Evolutionary conservation across 306 rosid genomes (phyloP).

Genomic region (Vigna reflexopilosa): DNA sequence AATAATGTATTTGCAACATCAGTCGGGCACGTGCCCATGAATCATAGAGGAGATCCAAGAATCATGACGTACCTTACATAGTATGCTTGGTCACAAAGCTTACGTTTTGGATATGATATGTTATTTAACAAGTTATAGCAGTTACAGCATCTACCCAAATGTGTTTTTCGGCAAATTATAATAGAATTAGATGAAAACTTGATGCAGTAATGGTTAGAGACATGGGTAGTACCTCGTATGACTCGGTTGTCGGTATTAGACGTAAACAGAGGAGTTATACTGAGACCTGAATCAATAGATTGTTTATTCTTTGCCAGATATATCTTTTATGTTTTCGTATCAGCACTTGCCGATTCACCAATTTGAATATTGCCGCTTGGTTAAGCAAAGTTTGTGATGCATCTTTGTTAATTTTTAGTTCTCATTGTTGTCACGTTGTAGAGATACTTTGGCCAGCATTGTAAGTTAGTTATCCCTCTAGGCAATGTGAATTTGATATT

Average conservation of each 20-base stretch:
- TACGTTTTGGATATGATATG: not conserved
- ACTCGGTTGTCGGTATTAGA: slow-evolving; percentile 13
- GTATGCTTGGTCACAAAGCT: too few relatives aligned
- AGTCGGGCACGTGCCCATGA: not conserved
- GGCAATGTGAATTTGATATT: not conserved
- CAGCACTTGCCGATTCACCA: slow-evolving; percentile 57
- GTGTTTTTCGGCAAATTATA: too few relatives aligned
- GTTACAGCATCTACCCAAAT: not conserved
- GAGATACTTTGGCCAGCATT: slow-evolving; percentile 44
- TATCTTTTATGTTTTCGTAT: slow-evolving; percentile 22
- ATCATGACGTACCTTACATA: not conserved
- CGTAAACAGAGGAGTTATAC: slow-evolving; percentile 27
- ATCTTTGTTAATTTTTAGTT: slow-evolving; percentile 38
- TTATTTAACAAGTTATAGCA: too few relatives aligned
- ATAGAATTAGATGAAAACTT: too few relatives aligned
- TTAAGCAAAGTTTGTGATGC: slow-evolving; percentile 55
- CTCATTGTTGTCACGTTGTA: slow-evolving; percentile 46
- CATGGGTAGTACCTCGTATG: slow-evolving; percentile 20
- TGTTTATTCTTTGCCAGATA: too few relatives aligned
- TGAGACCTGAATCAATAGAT: slow-evolving; percentile 30
- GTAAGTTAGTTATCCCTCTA: slow-evolving; percentile 9
- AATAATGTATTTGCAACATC: not conserved
- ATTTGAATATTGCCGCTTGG: slow-evolving; percentile 48
- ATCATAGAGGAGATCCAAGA: slow-evolving; percentile 17
- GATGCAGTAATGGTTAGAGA: not conserved